A percentile compares a stretch with the other conserved stretches of the same genome.
phyloP scores from a whole-genome alignment of 305 asterid genomes.

The Euphrasia arctica region DNA sequence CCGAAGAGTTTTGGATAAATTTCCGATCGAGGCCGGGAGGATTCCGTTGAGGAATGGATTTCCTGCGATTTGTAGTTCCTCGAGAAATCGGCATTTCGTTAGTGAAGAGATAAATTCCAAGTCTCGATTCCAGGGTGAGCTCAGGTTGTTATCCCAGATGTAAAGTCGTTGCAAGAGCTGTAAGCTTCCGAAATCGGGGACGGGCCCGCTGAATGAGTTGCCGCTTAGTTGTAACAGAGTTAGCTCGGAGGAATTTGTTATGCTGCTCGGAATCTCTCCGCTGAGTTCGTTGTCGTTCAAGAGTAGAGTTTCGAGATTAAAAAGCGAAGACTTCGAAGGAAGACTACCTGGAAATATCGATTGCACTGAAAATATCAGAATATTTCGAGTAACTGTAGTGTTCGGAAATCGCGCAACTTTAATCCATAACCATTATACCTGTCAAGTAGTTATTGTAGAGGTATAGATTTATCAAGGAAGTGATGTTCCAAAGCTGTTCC shows the following conservation, averaged over 20 bases:
- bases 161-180: background rate
- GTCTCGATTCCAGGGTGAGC: constrained; percentile 5
- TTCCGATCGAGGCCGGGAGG: constrained; percentile 34
- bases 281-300: constrained; percentile 29
- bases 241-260: constrained; percentile 40
- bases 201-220: constrained; percentile 29
- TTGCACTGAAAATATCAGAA: constrained; percentile 15
- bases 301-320: constrained; percentile 22
- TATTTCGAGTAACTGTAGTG: too few species aligned
- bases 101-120: constrained; percentile 26
- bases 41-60: constrained; percentile 24
- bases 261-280: constrained; percentile 34
- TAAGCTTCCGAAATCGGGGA: constrained; percentile 32
- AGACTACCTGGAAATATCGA: constrained; percentile 28
- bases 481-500: constrained; percentile 26
- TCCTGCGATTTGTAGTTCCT: background rate
- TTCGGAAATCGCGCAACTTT: background rate
- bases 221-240: background rate
- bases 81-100: constrained; percentile 22
- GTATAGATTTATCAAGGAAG: constrained; percentile 13
- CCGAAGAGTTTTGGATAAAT: constrained; percentile 25
- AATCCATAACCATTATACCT: constrained; percentile 20
- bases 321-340: constrained; percentile 30
- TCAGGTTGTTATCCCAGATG: constrained; percentile 25
- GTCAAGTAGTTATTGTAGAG: constrained; percentile 13